Base-by-base conservation (phyloP, 1,284 basidiomycete genomes). In the Sanghuangporus weigelae region DNA sequence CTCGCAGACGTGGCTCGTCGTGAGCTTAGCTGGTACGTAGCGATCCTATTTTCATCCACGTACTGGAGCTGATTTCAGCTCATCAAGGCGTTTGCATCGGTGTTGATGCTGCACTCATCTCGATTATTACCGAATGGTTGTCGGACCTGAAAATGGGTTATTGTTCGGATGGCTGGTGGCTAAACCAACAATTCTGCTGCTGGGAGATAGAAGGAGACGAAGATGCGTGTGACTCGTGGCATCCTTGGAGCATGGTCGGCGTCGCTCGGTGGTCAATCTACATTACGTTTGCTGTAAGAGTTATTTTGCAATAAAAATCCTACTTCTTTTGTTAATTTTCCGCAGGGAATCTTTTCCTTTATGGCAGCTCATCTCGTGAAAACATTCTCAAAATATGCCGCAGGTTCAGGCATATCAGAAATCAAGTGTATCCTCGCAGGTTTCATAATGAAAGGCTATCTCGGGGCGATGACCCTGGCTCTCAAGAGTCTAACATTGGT, bases 391-490 rank as follows among this genome's bases (percentile, higher is more conserved):
- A 95, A 90, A 59, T 97, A 97, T 74, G 95, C 97, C 8, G 97
- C 97, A 7, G 96, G 97, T 4, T 98, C 95, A 66, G 97, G 97
- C 61, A 99, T 99, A 64, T 95, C 95, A 26, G 97, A 99, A 76
- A 98, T 99, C 78, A 99, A 99, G 73, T 98, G 96, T 74, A 98
- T 99, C 69, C 79, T 99, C 21, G 93, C 93, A 5, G 97, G 97
- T 1, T 99, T 99, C 75, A 84, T 95, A 70, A 98, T 99, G 89
- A 89, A 96, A 74, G 95, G 95, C 0, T 99, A 92, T 73, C 82
- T 99, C 44, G 90, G 94, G 11, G 86, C 92, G 65, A 86, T 89
- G 75, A 99, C 96, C 0, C 88, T 98, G 67, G 79, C 87, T 65
- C 90, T 98, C 74, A 98, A 98, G 79, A 93, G 90, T 70, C 77